Evolutionary conservation across 2,329 filamentous ascomycete genomes (phyloP).

Genomic region (Alternaria postmessia): DNA sequence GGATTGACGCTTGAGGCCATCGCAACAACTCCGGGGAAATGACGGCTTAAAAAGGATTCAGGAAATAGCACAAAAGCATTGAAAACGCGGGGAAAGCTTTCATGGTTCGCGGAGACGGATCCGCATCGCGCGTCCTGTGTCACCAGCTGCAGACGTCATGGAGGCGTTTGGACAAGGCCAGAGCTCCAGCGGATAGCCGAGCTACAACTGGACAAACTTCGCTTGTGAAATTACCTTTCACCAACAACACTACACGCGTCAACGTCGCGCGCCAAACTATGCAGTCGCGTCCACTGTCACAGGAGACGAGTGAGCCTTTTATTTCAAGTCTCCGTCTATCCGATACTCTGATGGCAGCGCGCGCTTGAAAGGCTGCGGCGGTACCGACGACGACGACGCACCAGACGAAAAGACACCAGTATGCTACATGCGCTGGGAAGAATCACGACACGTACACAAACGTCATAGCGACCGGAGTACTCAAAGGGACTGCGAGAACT

Average conservation of each 20-base stretch:
- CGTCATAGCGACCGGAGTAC: constrained; percentile 24
- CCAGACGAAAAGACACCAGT: neutral
- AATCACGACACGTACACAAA: neutral
- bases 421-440: neutral
- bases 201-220: constrained; percentile 16
- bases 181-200: constrained; percentile 28
- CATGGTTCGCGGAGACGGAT: constrained; percentile 28
- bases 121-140: constrained; percentile 25
- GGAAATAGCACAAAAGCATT: constrained; percentile 5
- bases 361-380: neutral
- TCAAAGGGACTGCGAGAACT: constrained; percentile 43
- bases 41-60: neutral
- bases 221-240: constrained; percentile 24
- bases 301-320: neutral
- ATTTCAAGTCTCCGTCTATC: neutral
- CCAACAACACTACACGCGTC: constrained; percentile 5
- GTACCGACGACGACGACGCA: neutral
- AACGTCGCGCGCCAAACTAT: neutral
- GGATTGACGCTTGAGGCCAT: constrained; percentile 17
- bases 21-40: neutral
- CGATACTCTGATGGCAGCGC: neutral
- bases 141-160: constrained; percentile 33
- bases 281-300: neutral
- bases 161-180: constrained; percentile 21
- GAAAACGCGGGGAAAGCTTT: constrained; percentile 34